Evolutionary conservation across 1,139 yeast species (phyloP).

Genomic region (Taiozyma sp.): DNA sequence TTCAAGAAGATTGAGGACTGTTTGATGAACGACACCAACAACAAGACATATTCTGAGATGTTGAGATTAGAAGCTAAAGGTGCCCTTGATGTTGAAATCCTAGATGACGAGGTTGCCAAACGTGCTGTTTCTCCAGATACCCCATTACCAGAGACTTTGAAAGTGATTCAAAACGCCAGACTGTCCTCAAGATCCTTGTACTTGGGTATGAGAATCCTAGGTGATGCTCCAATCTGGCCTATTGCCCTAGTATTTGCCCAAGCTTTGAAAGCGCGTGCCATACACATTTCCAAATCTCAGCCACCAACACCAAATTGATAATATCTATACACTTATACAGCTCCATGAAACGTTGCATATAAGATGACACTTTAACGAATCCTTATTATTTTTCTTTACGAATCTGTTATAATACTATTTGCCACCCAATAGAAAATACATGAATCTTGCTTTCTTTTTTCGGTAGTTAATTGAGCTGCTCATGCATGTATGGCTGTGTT

Average conservation of each 20-base stretch:
- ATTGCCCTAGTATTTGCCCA: slow-evolving; percentile 72
- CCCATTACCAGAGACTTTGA: slow-evolving; percentile 36
- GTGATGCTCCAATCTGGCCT: slow-evolving; percentile 85
- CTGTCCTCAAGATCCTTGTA: slow-evolving; percentile 55
- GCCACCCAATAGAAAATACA: neutral
- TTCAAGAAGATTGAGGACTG: slow-evolving; percentile 54
- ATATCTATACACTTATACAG: neutral
- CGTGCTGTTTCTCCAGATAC: slow-evolving; percentile 38
- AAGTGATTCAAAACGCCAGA: slow-evolving; percentile 40
- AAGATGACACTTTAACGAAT: neutral
- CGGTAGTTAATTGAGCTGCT: neutral
- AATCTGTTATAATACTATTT: neutral
- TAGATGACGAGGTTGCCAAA: slow-evolving; percentile 40
- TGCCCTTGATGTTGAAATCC: slow-evolving; percentile 44
- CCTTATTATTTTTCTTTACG: neutral
- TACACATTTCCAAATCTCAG: slow-evolving; percentile 27
- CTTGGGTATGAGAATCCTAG: slow-evolving; percentile 66
- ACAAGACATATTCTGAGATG: slow-evolving; percentile 51
- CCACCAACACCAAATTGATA: slow-evolving; percentile 5
- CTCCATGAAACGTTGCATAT: neutral
- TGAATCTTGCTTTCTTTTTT: neutral
- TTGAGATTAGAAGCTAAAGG: slow-evolving; percentile 52
- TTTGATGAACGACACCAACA: slow-evolving; percentile 39
- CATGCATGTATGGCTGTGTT: no score
- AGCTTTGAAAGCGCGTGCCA: slow-evolving; percentile 66